Conservation (phyloP, 139 green algal genomes). For the Chlamydomonas incerta region DNA sequence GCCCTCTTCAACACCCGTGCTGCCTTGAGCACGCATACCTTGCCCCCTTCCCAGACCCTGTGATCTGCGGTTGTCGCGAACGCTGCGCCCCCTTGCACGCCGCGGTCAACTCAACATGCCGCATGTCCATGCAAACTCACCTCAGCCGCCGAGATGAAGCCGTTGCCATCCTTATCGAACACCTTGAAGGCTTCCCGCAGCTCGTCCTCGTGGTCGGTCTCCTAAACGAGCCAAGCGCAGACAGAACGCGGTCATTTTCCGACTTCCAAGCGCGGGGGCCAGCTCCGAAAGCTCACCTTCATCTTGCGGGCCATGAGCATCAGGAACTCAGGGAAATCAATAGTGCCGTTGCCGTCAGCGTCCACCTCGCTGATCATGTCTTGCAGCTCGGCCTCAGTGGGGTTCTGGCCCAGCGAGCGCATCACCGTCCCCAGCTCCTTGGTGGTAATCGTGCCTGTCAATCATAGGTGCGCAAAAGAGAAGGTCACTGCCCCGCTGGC, state of each 20-base stretch:
- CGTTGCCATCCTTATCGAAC: slow-evolving; percentile 99
- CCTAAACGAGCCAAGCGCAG: slow-evolving; percentile 56
- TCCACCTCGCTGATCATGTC: slow-evolving; percentile 99
- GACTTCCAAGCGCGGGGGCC: slow-evolving; percentile 97
- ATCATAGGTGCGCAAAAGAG: neutral
- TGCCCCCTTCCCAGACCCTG: no score
- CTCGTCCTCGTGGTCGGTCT: slow-evolving; percentile 97
- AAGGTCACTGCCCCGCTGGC: neutral
- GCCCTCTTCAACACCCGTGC: no score
- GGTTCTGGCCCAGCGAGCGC: slow-evolving; percentile 98
- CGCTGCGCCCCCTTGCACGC: no score
- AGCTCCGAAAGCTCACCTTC: slow-evolving; percentile 91
- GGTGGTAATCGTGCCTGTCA: slow-evolving; percentile 93
- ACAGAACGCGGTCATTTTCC: slow-evolving; percentile 64
- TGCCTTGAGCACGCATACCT: no score
- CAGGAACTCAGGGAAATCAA: slow-evolving; percentile 99
- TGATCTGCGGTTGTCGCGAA: no score
- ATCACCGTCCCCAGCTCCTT: slow-evolving; percentile 99
- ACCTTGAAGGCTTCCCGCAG: slow-evolving; percentile 99
- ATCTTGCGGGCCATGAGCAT: slow-evolving; percentile 99
- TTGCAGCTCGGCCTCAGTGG: slow-evolving; percentile 98
- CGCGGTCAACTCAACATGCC: neutral
- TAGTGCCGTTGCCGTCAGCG: slow-evolving; percentile 98
- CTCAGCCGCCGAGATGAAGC: slow-evolving; percentile 98
- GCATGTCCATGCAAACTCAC: slow-evolving; percentile 52